A percentile compares a stretch with the other conserved stretches of the same genome.
Evolutionary conservation across 108 stramenopile species (phyloP).

Genomic region (Cyclotella baltica): DNA sequence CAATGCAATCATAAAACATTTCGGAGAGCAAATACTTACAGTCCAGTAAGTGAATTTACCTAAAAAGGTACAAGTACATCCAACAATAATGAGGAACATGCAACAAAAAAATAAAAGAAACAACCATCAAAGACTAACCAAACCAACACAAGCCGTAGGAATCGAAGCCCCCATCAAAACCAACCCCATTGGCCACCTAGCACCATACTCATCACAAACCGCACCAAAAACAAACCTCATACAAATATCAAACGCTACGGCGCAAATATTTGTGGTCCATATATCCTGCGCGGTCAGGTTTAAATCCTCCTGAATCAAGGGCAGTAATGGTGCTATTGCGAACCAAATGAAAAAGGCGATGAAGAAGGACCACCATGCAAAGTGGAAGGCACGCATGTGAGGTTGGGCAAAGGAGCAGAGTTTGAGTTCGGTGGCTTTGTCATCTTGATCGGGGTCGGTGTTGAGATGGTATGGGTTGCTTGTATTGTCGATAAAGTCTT

Average conservation of each 20-base stretch:
- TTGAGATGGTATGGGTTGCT: slow-evolving; percentile 57
- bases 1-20: too few relatives aligned
- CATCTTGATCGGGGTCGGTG: slow-evolving; percentile 78
- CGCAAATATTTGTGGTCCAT: slow-evolving; percentile 77
- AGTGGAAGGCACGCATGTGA: slow-evolving; percentile 89
- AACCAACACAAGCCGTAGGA: slow-evolving; percentile 71
- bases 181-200: slow-evolving; percentile 66
- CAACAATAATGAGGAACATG: too few relatives aligned
- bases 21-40: slow-evolving; percentile 51
- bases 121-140: too few relatives aligned
- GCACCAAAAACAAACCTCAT: slow-evolving; percentile 81
- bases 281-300: slow-evolving; percentile 69
- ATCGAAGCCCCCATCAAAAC: slow-evolving; percentile 69
- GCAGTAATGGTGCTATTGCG: slow-evolving; percentile 80
- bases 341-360: slow-evolving; percentile 91
- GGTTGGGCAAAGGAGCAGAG: slow-evolving; percentile 62
- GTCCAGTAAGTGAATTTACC: too few relatives aligned
- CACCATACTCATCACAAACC: slow-evolving; percentile 82
- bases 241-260: slow-evolving; percentile 74
- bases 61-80: too few relatives aligned
- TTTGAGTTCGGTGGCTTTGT: slow-evolving; percentile 81
- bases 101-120: too few relatives aligned
- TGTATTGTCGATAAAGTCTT: too few relatives aligned
- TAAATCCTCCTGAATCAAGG: slow-evolving; percentile 66
- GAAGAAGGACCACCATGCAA: slow-evolving; percentile 83